Evolutionary conservation across 805 yeast species (phyloP).

Genomic region (Saccharomycopsis sp.): DNA sequence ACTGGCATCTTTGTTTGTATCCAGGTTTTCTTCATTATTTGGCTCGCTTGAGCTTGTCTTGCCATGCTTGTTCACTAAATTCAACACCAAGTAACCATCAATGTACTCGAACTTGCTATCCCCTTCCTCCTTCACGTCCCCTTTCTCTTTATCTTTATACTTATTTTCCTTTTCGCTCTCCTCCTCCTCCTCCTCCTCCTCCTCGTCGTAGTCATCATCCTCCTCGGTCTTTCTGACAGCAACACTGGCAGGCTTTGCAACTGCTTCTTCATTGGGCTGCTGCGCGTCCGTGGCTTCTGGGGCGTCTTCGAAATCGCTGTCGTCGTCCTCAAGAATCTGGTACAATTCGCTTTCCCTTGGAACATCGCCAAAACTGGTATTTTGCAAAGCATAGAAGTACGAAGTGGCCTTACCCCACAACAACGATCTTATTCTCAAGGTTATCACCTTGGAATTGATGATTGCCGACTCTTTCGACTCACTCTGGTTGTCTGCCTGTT

Average conservation of each 20-base stretch:
- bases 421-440: slow-evolving; percentile 14
- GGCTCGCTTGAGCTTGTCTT: not conserved
- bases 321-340: slow-evolving; percentile 17
- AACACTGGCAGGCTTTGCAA: slow-evolving; percentile 4
- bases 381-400: slow-evolving; percentile 8
- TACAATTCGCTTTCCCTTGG: slow-evolving; percentile 2
- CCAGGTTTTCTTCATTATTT: not conserved
- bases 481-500: slow-evolving; percentile 28
- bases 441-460: slow-evolving; percentile 11
- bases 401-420: slow-evolving; percentile 20
- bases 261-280: not conserved
- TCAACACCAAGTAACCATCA: slow-evolving; percentile 6
- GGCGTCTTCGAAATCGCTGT: slow-evolving; percentile 20
- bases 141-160: not conserved
- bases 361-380: not conserved
- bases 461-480: slow-evolving; percentile 6
- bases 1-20: not conserved
- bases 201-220: slow-evolving; percentile 20
- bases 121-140: not conserved
- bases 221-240: too few species aligned
- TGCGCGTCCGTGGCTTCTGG: slow-evolving; percentile 1
- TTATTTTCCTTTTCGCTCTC: not conserved
- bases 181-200: slow-evolving; percentile 20
- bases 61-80: not conserved
- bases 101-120: slow-evolving; percentile 5